Base-by-base conservation (phyloP, 495 filamentous ascomycete genomes). In the Aspergillus sparsus region DNA sequence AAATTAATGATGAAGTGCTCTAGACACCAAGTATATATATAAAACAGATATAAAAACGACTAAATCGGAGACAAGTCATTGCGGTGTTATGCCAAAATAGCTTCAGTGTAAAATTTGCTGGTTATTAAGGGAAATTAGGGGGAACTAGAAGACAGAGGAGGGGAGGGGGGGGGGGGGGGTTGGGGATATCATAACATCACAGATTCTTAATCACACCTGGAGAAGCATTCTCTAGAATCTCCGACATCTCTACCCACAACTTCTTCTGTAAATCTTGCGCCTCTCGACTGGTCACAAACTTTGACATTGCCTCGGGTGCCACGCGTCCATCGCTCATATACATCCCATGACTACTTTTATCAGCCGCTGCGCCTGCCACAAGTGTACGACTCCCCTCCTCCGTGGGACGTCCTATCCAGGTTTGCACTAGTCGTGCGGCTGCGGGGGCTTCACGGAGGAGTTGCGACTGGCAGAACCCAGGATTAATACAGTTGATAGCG, bases 181-280 rank as follows among this genome's bases (percentile, higher is more conserved):
- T 1, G 1, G 21, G 21, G 21, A 27, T 27, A 27, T 27, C 21
- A 27, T 27, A 27, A 27, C 47, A 49, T 18, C 56, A 55, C 32
- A 66, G 15, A 33, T 49, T 57, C 57, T 64, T 55, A 58, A 71
- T 74, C 13, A 82, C 71, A 3, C 80, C 78, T 8, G 80, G 78
- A 32, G 66, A 59, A 18, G 83, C 69, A 35, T 65, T 74, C 60
- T 82, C 81, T 41, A 85, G 33, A 49, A 85, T 81, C 21, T 57
- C 61, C 13, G 68, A 67, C 8, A 86, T 33, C 69, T 88, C 82
- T n/a, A 60, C 58, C 75, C 84, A 82, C 7, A 88, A 71, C 66
- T 71, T 74, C 65, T 76, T 70, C 51, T 85, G 75, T 39, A 77
- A 76, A 52, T 77, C 51, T 6, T 54, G 39, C 5, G 52, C 59